Evolutionary conservation across 2,329 filamentous ascomycete species (phyloP), one percentile per base, ranked within the genome.

Genomic region (Penicillium digitatum): DNA sequence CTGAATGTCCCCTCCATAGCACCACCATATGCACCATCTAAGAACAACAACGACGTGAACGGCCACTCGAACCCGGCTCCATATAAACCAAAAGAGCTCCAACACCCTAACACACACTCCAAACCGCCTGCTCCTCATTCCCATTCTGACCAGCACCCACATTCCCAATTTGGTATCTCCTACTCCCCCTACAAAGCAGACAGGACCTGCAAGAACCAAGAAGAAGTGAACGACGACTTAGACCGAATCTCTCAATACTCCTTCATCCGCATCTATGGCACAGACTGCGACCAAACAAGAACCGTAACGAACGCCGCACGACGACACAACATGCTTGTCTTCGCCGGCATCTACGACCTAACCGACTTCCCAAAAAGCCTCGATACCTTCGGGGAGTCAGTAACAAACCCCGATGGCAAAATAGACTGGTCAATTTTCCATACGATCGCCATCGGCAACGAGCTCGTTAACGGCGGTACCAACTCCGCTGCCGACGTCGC

Each of bases 401-500:
- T 88, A 39, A 73, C 76, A 6, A 78, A 80, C 29, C 56, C 59
- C 1, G 37, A 57, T 11, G 63, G 62, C 11, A 54, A 54, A 8
- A 55, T 52, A 39, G 82, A 89, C 71, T 95, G 89, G 89, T 78
- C 76, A 46, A 69, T 77, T 14, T 81, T 95, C 58, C 80, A 88
- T 67, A 87, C 88, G 2, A 80, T 95, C 66, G 83, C 83, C 53
- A 81, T 95, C 39, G 90, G 90, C 58, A 95, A 95, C 69, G 90
- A 95, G 72, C 78, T 87, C 32, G 84, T 95, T 69, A 87, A 89
- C 72, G 81, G 79, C 48, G 83, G 84, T 38, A 71, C 77, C 35
- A 80, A 78, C 35, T 79, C 78, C 5, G 78, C 82, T 0, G 63
- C 63, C 1, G 64, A 70, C 3, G 82, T 93, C 9, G 75, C 86